These are phyloP conservation scores for Aureobasidium leucospermi DNA, from an alignment of 2,329 filamentous ascomycete genomes.

Conservation along the genomic window DNA sequence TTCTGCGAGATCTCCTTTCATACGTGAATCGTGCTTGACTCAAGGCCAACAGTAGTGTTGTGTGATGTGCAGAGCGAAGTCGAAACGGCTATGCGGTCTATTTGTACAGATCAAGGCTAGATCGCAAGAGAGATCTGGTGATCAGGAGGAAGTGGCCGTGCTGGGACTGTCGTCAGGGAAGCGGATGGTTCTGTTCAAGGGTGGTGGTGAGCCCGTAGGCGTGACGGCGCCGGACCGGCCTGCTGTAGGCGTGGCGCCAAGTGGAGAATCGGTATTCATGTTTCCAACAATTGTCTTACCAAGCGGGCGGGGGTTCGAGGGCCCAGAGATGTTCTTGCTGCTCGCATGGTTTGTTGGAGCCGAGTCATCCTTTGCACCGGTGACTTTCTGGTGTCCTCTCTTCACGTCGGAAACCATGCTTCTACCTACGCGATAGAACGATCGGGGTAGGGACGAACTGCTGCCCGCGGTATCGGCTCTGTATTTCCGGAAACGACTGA, in stretches of 20 bases:
- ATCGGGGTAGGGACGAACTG: conserved; percentile 6
- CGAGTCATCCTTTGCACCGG: conserved; percentile 11
- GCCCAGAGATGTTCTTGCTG: conserved; percentile 10
- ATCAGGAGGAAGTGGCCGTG: neutral
- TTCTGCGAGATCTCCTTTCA: too few relatives aligned
- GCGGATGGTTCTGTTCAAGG: conserved; percentile 25
- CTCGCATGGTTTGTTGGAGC: conserved; percentile 12
- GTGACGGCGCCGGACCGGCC: neutral
- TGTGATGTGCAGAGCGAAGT: neutral
- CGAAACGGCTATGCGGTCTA: neutral
- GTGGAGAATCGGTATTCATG: conserved; percentile 2
- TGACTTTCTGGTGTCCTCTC: conserved; percentile 1
- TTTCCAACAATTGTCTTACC: neutral
- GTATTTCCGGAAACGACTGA: conserved; percentile 6
- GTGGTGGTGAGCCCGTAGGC: conserved; percentile 6
- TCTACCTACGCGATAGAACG: conserved; percentile 2
- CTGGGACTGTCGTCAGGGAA: conserved; percentile 23
- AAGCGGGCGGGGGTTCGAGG: conserved; percentile 8
- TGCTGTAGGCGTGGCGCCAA: conserved; percentile 7
- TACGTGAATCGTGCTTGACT: too few relatives aligned
- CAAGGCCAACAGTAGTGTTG: too few relatives aligned
- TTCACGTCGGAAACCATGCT: conserved; percentile 2
- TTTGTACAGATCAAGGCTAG: neutral
- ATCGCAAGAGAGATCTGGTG: neutral
- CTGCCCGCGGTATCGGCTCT: neutral